Evolutionary conservation across 345 rosid genomes (phyloP).

Genomic region (Moricandia moricandioides): DNA sequence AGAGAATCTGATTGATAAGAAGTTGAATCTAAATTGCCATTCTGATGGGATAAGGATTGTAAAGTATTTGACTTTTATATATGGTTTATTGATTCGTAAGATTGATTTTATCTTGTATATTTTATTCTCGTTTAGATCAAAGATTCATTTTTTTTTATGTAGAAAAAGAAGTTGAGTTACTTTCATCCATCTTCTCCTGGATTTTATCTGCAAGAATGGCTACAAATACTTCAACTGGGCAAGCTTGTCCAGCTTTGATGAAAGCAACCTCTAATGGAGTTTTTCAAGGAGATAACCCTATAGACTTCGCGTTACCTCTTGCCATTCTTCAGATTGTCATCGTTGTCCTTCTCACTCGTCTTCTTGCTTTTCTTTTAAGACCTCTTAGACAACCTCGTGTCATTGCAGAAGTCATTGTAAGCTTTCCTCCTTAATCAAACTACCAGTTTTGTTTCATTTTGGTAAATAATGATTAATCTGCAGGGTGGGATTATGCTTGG

Average conservation of each 20-base stretch:
- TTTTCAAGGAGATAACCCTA: slow-evolving; percentile 69
- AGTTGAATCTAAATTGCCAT: background rate
- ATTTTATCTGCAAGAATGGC: slow-evolving; percentile 35
- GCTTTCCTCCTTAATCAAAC: slow-evolving; percentile 3
- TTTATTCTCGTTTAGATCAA: no score
- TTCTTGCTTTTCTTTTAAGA: slow-evolving; percentile 58
- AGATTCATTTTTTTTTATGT: background rate
- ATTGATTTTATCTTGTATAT: background rate
- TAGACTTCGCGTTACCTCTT: slow-evolving; percentile 69
- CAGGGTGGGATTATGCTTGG: slow-evolving; percentile 84
- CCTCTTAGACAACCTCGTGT: slow-evolving; percentile 83
- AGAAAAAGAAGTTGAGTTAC: background rate
- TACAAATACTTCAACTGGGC: slow-evolving; percentile 26
- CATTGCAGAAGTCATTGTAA: slow-evolving; percentile 73
- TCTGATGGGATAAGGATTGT: background rate
- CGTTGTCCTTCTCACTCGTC: slow-evolving; percentile 58
- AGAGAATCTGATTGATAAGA: background rate
- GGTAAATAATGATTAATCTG: background rate
- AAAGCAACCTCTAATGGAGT: slow-evolving; percentile 70
- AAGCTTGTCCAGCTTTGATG: slow-evolving; percentile 52
- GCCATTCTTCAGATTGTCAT: slow-evolving; percentile 66
- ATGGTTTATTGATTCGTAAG: background rate
- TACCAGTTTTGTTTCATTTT: no score
- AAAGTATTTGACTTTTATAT: background rate
- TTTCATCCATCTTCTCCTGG: background rate